A percentile compares a stretch with the other conserved stretches of the same genome.
These are phyloP conservation scores for Bathelium albidoporum DNA, from an alignment of 495 filamentous ascomycete species.

Conservation along the genomic window DNA sequence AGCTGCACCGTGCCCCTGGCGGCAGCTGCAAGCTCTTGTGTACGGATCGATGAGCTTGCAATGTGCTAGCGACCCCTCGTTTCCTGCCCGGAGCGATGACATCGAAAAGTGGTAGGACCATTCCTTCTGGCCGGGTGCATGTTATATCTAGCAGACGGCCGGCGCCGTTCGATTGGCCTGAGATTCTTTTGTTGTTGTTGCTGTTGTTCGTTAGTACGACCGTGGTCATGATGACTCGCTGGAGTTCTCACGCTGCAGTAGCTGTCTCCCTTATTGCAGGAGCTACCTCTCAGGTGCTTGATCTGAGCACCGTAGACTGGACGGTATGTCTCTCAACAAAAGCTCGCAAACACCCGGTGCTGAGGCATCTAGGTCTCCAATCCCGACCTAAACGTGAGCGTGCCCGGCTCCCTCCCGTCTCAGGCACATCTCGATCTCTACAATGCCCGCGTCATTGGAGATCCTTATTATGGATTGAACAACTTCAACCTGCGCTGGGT, in stretches of 20 bases:
- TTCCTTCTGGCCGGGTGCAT: not conserved
- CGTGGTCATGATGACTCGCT: conserved; percentile 1
- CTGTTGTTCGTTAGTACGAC: not conserved
- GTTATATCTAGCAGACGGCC: not conserved
- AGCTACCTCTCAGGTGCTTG: conserved; percentile 8
- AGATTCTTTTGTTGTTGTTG: not conserved
- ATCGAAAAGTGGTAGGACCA: not conserved
- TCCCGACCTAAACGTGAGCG: conserved; percentile 16
- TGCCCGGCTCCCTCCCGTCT: conserved; percentile 51
- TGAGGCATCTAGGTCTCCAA: conserved; percentile 4
- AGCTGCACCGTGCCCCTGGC: not conserved
- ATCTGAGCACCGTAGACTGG: conserved; percentile 10
- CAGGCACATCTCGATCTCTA: conserved; percentile 54
- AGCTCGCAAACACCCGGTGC: not conserved
- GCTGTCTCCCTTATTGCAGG: not conserved
- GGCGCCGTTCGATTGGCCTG: not conserved
- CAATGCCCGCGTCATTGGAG: conserved; percentile 32
- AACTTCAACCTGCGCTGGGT: conserved; percentile 56
- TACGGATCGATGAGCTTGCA: not conserved
- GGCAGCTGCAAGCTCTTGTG: not conserved
- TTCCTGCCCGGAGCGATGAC: not conserved
- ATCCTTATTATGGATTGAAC: conserved; percentile 44
- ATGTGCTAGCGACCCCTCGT: conserved; percentile 3
- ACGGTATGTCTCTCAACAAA: not conserved
- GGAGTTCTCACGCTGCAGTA: conserved; percentile 3